Conservation (phyloP, 495 filamentous ascomycete genomes). For the Podospora fimiseda region DNA sequence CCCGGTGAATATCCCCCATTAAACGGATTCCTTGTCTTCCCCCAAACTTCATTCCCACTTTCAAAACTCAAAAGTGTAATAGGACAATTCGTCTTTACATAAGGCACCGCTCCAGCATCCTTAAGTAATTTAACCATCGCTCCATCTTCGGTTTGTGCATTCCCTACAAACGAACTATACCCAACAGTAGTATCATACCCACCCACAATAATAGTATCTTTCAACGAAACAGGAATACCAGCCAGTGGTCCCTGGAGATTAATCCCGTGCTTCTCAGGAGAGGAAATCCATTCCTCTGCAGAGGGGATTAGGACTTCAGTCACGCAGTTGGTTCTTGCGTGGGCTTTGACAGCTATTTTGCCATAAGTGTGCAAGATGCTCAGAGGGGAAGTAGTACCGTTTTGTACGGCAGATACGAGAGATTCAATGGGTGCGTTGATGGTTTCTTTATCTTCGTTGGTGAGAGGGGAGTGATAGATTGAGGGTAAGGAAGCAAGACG, state of each 20-base stretch:
- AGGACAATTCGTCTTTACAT: conserved; percentile 93
- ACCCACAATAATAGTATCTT: conserved; percentile 77
- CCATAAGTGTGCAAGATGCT: conserved; percentile 85
- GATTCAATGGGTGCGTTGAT: conserved; percentile 69
- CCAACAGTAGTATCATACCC: conserved; percentile 87
- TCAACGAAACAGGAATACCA: conserved; percentile 82
- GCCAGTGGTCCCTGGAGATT: conserved; percentile 80
- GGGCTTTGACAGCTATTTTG: conserved; percentile 78
- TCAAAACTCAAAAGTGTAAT: conserved; percentile 90
- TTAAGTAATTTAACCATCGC: conserved; percentile 71
- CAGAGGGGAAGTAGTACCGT: conserved; percentile 54
- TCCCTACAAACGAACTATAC: conserved; percentile 65
- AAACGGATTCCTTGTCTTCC: conserved; percentile 77
- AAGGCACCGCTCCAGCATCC: conserved; percentile 92
- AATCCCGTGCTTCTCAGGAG: too few species aligned
- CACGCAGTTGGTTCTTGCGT: conserved; percentile 81
- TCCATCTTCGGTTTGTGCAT: conserved; percentile 61
- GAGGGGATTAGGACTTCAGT: conserved; percentile 82
- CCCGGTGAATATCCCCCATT: conserved; percentile 79
- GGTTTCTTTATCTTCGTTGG: conserved; percentile 52
- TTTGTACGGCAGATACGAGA: conserved; percentile 73
- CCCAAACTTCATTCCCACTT: conserved; percentile 85
- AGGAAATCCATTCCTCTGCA: conserved; percentile 67
- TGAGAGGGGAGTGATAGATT: conserved; percentile 60
- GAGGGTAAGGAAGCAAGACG: conserved; percentile 61